Evolutionary conservation across 768 basidiomycete genomes (phyloP).

Genomic region (Panellus pusillus): DNA sequence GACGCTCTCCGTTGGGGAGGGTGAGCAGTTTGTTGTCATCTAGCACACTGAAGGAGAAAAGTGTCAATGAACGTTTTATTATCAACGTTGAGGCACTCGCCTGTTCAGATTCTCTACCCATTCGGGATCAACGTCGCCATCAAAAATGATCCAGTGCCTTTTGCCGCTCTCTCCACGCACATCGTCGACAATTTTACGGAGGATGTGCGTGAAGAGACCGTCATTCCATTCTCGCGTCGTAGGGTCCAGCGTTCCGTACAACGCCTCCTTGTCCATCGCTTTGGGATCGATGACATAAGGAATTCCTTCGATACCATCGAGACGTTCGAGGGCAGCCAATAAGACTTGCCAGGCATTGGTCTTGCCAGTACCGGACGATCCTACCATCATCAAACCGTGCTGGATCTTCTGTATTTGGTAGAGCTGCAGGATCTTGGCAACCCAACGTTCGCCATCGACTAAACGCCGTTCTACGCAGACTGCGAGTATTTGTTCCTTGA

Average conservation of each 20-base stretch:
- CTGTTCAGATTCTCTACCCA: constrained; percentile 99
- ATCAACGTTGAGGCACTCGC: constrained; percentile 42
- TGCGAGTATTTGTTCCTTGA: constrained; percentile 82
- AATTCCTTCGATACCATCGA: constrained; percentile 91
- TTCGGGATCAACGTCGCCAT: constrained; percentile 99
- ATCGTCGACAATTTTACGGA: constrained; percentile 97
- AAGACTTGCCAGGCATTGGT: constrained; percentile 97
- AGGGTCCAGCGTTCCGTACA: constrained; percentile 95
- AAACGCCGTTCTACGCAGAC: constrained; percentile 87
- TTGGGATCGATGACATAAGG: constrained; percentile 98
- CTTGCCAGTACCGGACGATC: constrained; percentile 95
- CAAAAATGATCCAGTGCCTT: constrained; percentile 99
- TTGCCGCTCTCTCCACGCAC: constrained; percentile 96
- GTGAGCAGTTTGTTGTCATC: constrained; percentile 99
- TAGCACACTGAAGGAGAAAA: constrained; percentile 65
- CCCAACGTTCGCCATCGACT: constrained; percentile 86
- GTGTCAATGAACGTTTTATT: constrained; percentile 14
- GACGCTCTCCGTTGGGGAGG: constrained; percentile 95
- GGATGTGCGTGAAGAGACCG: constrained; percentile 94
- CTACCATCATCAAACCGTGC: constrained; percentile 99
- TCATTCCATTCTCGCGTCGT: constrained; percentile 99
- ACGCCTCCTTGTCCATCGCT: constrained; percentile 96
- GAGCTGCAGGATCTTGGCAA: constrained; percentile 93
- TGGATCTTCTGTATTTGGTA: constrained; percentile 99
- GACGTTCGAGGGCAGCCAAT: constrained; percentile 82